Conservation (phyloP, 2,329 filamentous ascomycete genomes). For the Alternaria solani region DNA sequence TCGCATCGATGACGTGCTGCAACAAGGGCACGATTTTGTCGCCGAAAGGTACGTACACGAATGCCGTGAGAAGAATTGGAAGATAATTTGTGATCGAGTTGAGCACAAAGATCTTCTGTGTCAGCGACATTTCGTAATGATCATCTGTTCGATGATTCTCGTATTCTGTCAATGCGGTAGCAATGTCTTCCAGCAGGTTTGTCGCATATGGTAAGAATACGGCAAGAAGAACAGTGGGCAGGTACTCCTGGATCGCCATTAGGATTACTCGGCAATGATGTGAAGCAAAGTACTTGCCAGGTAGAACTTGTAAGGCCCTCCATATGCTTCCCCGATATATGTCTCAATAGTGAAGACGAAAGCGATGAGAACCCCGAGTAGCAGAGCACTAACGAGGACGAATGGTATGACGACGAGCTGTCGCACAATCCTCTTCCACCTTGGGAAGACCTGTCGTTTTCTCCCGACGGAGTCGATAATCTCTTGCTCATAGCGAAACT, state of each 20-base stretch:
- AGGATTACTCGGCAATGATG: not conserved
- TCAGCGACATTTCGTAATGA: conserved; percentile 45
- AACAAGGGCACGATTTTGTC: conserved; percentile 35
- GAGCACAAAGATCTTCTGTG: conserved; percentile 46
- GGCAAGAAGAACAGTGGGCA: conserved; percentile 44
- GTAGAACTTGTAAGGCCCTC: conserved; percentile 43
- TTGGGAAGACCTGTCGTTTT: conserved; percentile 37
- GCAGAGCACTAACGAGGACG: conserved; percentile 34
- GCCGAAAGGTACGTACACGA: conserved; percentile 45
- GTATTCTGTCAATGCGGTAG: conserved; percentile 42
- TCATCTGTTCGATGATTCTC: conserved; percentile 46
- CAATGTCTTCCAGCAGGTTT: conserved; percentile 36
- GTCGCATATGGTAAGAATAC: conserved; percentile 42
- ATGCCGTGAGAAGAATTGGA: conserved; percentile 46
- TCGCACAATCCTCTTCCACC: conserved; percentile 40
- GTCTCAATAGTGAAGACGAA: conserved; percentile 44
- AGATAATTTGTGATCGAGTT: conserved; percentile 49
- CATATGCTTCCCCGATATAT: conserved; percentile 45
- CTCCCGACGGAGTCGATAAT: conserved; percentile 38
- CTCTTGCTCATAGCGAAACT: conserved; percentile 38
- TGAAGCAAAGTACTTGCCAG: conserved; percentile 23
- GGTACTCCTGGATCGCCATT: conserved; percentile 37
- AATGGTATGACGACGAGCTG: conserved; percentile 46
- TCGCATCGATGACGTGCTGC: conserved; percentile 28
- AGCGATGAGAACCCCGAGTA: conserved; percentile 40